Conservation (phyloP, 2,329 filamentous ascomycete genomes). For the Fusarium decemcellulare region DNA sequence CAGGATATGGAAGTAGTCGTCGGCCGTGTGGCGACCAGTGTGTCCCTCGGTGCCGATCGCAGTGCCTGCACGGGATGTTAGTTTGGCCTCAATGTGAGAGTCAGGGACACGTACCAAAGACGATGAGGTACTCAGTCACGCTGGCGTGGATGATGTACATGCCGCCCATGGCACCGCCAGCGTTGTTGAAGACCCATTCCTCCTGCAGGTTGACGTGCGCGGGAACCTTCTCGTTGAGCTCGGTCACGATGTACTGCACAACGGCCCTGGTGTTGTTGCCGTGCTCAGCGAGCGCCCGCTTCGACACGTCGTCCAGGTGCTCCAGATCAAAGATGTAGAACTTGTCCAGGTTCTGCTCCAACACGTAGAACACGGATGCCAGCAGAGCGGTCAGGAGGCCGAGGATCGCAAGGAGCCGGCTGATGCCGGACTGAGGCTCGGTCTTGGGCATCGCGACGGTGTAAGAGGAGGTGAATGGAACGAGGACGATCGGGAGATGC, state of each 20-base stretch:
- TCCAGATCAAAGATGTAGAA: constrained; percentile 84
- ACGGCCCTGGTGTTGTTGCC: constrained; percentile 82
- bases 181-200: constrained; percentile 95
- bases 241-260: constrained; percentile 77
- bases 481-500: background rate
- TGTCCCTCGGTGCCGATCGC: constrained; percentile 90
- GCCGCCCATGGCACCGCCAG: constrained; percentile 90
- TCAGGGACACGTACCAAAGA: constrained; percentile 71
- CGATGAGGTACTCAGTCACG: constrained; percentile 92
- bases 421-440: constrained; percentile 45
- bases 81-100: constrained; percentile 2
- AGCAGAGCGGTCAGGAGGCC: constrained; percentile 69
- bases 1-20: constrained; percentile 96
- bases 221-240: constrained; percentile 69
- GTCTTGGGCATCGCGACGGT: constrained; percentile 31
- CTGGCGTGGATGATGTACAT: constrained; percentile 94
- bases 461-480: background rate
- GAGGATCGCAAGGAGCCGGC: constrained; percentile 62
- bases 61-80: constrained; percentile 62
- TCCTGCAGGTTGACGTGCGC: constrained; percentile 77
- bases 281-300: constrained; percentile 75
- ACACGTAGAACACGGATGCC: constrained; percentile 65
- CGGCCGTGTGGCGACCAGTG: constrained; percentile 88
- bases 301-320: constrained; percentile 77
- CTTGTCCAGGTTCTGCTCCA: constrained; percentile 71